Evolutionary conservation across 495 filamentous ascomycete species (phyloP).

Genomic region (Penicillium paradoxum): DNA sequence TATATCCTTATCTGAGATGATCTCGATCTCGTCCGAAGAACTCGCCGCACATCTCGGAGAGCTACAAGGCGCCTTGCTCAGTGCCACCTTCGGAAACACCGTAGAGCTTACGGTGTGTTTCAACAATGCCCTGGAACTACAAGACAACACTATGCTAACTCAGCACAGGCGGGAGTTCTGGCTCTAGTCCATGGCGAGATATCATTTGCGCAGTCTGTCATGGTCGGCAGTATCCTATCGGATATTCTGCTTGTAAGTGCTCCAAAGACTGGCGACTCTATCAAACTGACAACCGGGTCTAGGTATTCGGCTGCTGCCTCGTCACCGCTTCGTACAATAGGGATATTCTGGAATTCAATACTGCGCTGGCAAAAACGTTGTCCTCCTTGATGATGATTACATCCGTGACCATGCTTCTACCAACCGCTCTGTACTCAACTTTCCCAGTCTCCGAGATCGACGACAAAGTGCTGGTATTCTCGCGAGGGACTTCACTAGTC

Average conservation of each 20-base stretch:
- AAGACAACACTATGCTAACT: neutral
- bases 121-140: neutral
- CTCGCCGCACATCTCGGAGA: slow-evolving; percentile 15
- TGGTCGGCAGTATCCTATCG: slow-evolving; percentile 24
- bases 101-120: slow-evolving; percentile 21
- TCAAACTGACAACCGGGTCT: neutral
- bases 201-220: slow-evolving; percentile 19
- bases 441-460: slow-evolving; percentile 31
- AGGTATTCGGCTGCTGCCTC: slow-evolving; percentile 21
- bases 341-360: slow-evolving; percentile 50
- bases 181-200: slow-evolving; percentile 16
- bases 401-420: slow-evolving; percentile 18
- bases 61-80: slow-evolving; percentile 19
- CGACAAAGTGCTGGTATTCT: slow-evolving; percentile 38
- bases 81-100: slow-evolving; percentile 23
- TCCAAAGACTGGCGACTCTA: neutral
- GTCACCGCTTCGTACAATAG: slow-evolving; percentile 16
- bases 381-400: slow-evolving; percentile 25
- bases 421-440: slow-evolving; percentile 24
- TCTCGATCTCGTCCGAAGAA: slow-evolving; percentile 15
- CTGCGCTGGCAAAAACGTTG: slow-evolving; percentile 17
- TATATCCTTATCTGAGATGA: slow-evolving; percentile 16
- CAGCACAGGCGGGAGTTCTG: slow-evolving; percentile 12
- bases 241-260: slow-evolving; percentile 35
- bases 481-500: slow-evolving; percentile 34